Conservation (phyloP, 2,329 filamentous ascomycete genomes). For the Aureobasidium sp. region DNA sequence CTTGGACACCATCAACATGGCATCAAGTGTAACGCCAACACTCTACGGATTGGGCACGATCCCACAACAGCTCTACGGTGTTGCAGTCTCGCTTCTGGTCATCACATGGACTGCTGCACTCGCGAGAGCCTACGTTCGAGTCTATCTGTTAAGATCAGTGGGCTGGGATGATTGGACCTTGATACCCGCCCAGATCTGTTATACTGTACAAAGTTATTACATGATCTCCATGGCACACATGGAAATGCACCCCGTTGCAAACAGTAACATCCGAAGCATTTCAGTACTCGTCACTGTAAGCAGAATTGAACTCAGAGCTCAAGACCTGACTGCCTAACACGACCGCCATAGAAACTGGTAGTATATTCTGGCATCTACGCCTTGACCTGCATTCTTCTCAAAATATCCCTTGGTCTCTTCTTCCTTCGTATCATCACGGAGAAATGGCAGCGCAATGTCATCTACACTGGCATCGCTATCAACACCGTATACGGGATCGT, state of each 20-base stretch:
- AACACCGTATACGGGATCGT: not conserved
- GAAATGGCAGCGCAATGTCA: conserved; percentile 6
- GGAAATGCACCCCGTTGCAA: not conserved
- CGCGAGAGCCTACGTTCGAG: conserved; percentile 11
- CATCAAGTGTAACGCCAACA: not conserved
- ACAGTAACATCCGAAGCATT: not conserved
- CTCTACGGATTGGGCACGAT: not conserved
- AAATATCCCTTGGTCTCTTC: conserved; percentile 12
- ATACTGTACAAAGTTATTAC: not conserved
- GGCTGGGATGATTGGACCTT: not conserved
- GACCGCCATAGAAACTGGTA: not conserved
- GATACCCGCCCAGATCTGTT: not conserved
- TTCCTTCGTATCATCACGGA: conserved; percentile 12
- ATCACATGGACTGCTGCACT: conserved; percentile 1
- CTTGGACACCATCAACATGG: not conserved
- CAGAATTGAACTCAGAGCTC: too few relatives aligned
- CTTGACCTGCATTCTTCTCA: conserved; percentile 9
- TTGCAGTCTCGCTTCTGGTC: not conserved
- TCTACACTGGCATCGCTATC: not conserved
- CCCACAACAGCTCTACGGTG: not conserved
- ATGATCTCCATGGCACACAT: not conserved
- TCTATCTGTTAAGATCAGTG: not conserved
- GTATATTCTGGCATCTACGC: conserved; percentile 3
- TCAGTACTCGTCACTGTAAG: not conserved
- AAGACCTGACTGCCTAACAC: not conserved